Evolutionary conservation across 441 rosid genomes (phyloP).

Genomic region (Erodium trifolium): DNA sequence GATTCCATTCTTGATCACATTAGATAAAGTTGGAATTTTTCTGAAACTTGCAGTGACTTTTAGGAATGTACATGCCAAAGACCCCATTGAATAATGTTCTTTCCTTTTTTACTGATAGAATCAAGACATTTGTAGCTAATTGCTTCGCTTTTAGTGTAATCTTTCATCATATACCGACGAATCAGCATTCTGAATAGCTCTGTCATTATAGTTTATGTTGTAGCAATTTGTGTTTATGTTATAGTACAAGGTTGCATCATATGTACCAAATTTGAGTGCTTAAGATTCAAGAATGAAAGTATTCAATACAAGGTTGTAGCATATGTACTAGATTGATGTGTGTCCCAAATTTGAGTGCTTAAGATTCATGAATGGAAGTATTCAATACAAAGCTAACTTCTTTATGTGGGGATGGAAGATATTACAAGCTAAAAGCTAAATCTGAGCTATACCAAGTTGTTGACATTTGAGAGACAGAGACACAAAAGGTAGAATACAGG

Average conservation of each 20-base stretch:
- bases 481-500: neutral
- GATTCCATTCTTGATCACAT: neutral
- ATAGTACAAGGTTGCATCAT: neutral
- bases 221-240: too few species aligned
- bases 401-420: neutral
- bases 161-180: neutral
- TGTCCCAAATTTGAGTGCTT: too few species aligned
- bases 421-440: neutral
- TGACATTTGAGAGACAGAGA: too few species aligned
- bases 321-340: neutral
- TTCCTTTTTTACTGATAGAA: neutral
- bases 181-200: neutral
- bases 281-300: neutral
- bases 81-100: neutral
- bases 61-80: neutral
- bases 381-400: neutral
- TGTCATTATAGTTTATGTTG: neutral
- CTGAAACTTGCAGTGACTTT: neutral
- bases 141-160: neutral
- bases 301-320: neutral
- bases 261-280: neutral
- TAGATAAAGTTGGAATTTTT: neutral
- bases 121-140: neutral
- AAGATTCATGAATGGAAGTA: neutral
- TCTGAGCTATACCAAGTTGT: too few species aligned